A percentile compares a stretch with the other conserved stretches of the same genome.
phyloP scores from a whole-genome alignment of 176 grass and related monocot species.

The Carex scoparia region DNA sequence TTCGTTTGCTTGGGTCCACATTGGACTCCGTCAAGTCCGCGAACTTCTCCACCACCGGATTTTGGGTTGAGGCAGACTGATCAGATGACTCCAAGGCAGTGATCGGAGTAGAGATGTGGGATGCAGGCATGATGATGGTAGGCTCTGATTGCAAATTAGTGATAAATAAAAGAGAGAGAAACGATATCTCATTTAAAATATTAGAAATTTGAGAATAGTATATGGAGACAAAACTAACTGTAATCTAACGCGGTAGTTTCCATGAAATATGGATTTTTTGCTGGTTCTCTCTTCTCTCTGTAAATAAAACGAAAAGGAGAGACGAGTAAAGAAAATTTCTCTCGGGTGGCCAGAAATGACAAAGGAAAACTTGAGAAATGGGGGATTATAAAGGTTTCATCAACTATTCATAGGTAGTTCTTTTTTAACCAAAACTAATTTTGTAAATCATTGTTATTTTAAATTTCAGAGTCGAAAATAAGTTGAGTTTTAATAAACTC shows the following conservation, averaged over 20 bases:
- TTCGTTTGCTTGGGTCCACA: constrained; percentile 30
- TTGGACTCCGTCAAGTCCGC: constrained; percentile 28
- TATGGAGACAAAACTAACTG: background rate
- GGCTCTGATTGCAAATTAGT: background rate
- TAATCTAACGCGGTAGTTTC: background rate
- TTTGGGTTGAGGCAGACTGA: constrained; percentile 8
- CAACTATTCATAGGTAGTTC: background rate
- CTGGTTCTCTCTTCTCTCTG: background rate
- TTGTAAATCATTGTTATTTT: background rate
- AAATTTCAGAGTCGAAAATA: background rate
- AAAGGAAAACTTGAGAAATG: no score
- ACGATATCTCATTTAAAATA: background rate
- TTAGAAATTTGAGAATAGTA: background rate
- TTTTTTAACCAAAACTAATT: background rate
- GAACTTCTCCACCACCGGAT: background rate
- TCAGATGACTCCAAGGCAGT: background rate
- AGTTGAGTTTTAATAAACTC: no score
- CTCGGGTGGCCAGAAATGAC: background rate
- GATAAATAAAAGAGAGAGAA: background rate
- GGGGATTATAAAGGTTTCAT: background rate
- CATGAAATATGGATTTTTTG: background rate
- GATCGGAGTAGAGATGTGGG: background rate
- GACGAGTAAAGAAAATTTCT: background rate
- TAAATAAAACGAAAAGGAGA: background rate
- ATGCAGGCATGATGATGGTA: background rate